Evolutionary conservation across 495 filamentous ascomycete species (phyloP), one percentile per base, ranked within the genome.

Genomic region (Hyaloscypha bicolor): DNA sequence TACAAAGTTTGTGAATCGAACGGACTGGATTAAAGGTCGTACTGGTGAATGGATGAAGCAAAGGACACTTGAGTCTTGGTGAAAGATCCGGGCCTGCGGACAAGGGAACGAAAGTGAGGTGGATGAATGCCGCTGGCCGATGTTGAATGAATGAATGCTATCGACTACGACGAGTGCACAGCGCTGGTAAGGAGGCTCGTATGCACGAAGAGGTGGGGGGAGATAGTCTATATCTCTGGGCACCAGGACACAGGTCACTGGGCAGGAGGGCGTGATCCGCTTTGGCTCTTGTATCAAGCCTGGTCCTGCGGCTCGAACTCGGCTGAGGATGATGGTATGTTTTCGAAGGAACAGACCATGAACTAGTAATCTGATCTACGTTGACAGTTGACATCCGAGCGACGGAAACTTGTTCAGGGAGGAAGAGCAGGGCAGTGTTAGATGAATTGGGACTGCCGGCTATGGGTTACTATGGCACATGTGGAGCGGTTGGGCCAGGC

Each of bases 371-470:
- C 71, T 66, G 71, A 73, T 69, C 60, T 71, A 65, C 69, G 56
- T 29, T 71, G 63, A 67, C 71, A 73, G 66, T 51, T 57, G 65
- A 73, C 71, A 73, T 73, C 65, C 69, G 71, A 73, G 71, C 71
- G 71, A 51, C 66, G 59, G 16, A 52, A 62, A 22, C 9, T 58
- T 59, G 12, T 60, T 42, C 22, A 42, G 53, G 60, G 59, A 55
- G 30, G 59, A 53, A 14, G 37, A 39, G 45, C 62, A 63, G 55
- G 33, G 60, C 55, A 51, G 55, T 39, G 53, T 35, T 8, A 56
- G 51, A 48, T n/a, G 53, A 31, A 51, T 1, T 51, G 21, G 32
- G 31, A 32, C 37, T 52, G 39, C 64, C 48, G 62, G 56, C 65
- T 59, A 70, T 60, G 66, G 66, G n/a, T 59, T 64, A 37, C 16